A percentile compares a stretch with the other conserved stretches of the same genome.
phyloP scores from a whole-genome alignment of 164 flowering plant genomes.

The Vitis cinerea region DNA sequence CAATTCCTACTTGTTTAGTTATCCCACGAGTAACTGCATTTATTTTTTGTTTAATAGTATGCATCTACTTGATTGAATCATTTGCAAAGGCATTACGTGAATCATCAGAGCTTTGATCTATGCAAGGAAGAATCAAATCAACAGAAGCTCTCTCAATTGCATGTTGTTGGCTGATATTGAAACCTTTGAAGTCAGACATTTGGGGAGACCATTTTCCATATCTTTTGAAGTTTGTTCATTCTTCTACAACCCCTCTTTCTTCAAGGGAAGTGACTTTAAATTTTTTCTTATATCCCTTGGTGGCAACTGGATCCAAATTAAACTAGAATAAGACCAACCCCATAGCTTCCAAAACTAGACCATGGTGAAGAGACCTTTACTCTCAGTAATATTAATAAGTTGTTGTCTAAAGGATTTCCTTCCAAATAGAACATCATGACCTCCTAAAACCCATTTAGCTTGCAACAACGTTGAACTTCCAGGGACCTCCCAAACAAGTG shows the following conservation, averaged over 20 bases:
- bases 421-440: slow-evolving; percentile 82
- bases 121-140: slow-evolving; percentile 81
- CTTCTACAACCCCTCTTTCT: slow-evolving; percentile 94
- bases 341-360: slow-evolving; percentile 76
- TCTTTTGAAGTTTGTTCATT: slow-evolving; percentile 51
- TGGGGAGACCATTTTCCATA: slow-evolving; percentile 32
- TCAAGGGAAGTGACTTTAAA: slow-evolving; percentile 57
- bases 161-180: slow-evolving; percentile 39
- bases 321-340: slow-evolving; percentile 73
- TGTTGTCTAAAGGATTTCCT: slow-evolving; percentile 84
- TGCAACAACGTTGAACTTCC: slow-evolving; percentile 75
- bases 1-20: slow-evolving; percentile 51
- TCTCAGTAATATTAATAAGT: slow-evolving; percentile 71
- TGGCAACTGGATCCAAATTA: slow-evolving; percentile 21
- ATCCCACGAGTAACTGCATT: slow-evolving; percentile 55
- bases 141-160: slow-evolving; percentile 82
- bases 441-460: slow-evolving; percentile 89
- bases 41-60: slow-evolving; percentile 73
- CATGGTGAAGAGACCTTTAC: slow-evolving; percentile 60
- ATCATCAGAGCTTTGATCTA: slow-evolving; percentile 88
- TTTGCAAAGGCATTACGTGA: slow-evolving; percentile 75
- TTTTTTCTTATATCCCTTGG: slow-evolving; percentile 54
- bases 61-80: slow-evolving; percentile 94
- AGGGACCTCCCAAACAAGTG: slow-evolving; percentile 85
- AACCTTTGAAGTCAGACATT: slow-evolving; percentile 38